Evolutionary conservation across 352 stramenopile species (phyloP), one percentile per base, ranked within the genome.

Genomic region (Pythium inflatum): DNA sequence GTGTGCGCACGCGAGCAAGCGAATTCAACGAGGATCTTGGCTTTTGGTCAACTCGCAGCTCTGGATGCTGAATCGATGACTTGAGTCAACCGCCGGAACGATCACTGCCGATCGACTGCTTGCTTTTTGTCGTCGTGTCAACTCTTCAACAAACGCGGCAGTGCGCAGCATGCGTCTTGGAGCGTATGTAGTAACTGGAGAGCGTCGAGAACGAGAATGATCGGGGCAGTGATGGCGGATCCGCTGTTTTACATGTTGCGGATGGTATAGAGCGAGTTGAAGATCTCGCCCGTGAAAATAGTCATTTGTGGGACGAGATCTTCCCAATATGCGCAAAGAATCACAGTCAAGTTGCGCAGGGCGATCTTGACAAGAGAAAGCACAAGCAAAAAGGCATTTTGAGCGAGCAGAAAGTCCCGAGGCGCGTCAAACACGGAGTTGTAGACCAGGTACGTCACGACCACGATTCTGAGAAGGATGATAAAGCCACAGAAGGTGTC

Each of bases 351-450:
- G 20, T 51, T 18, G 54, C 67, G 73, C n/a, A 83, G 67, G 27
- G 66, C 54, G 54, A 80, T 79, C 58, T 87, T 85, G 34, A 83
- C 55, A 25, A 81, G 46, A 12, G 70, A 70, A 24, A 85, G 65
- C 8, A 85, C 20, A 12, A 76, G 7, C 9, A 41, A 28, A 25
- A 64, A 66, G 3, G 58, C 28, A 6, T 40, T 69, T 38, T 78
- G 67, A n/a, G n/a, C n/a, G n/a, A n/a, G n/a, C n/a, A n/a, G n/a
- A n/a, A n/a, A n/a, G n/a, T n/a, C n/a, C n/a, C n/a, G n/a, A n/a
- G n/a, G n/a, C n/a, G n/a, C n/a, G n/a, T n/a, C n/a, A n/a, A n/a
- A n/a, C n/a, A n/a, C n/a, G n/a, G n/a, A n/a, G n/a, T n/a, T n/a
- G n/a, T n/a, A n/a, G n/a, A n/a, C n/a, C n/a, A n/a, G n/a, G n/a